Base-by-base conservation (phyloP, 345 rosid genomes). In the Gossypium arboreum region DNA sequence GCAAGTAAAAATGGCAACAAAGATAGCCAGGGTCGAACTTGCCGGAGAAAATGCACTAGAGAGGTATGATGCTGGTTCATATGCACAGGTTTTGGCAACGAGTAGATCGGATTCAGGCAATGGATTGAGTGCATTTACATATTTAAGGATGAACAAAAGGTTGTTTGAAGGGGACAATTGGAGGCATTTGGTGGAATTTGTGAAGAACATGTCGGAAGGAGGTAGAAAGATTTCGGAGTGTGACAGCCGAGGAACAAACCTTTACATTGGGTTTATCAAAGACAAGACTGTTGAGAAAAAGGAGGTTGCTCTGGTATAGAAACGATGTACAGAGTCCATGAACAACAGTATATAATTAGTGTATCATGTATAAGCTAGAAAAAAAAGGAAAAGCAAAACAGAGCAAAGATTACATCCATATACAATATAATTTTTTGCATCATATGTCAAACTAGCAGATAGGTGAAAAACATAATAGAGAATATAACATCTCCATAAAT, bases 31-130 rank as follows among this genome's bases (percentile, higher is more conserved):
- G 78, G 83, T 81, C 6, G 89, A 88, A 43, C 91, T 92, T 47
- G 99, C 99, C 4, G 96, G 98, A 52, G 99, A 93, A 79, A 93
- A 95, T 63, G 99, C 98, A 51, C 76, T 92, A 12, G 97, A 95
- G 80, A 86, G 98, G 81, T 93, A 89, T 50, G 99, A 95, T 79
- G 83, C 86, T 0, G 82, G 89, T 71, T 91, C 88, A 39, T 94
- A 79, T 68, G 84, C 85, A 60, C 98, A 93, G 80, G 91, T 93
- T 78, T 76, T 92, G 67, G 85, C 84, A 72, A 93, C 97, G 39
- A 91, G 93, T 75, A 85, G 89, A 79, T 85, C 93, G 50, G 92
- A 85, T 55, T 81, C 92, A 51, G 97, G 93, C 78, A 89, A 84
- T 13, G 91, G 94, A 75, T 80, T 92, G 81, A 83, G 85, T 63